phyloP scores from a whole-genome alignment of 2,329 filamentous ascomycete species.

The Penicillium sp. region DNA sequence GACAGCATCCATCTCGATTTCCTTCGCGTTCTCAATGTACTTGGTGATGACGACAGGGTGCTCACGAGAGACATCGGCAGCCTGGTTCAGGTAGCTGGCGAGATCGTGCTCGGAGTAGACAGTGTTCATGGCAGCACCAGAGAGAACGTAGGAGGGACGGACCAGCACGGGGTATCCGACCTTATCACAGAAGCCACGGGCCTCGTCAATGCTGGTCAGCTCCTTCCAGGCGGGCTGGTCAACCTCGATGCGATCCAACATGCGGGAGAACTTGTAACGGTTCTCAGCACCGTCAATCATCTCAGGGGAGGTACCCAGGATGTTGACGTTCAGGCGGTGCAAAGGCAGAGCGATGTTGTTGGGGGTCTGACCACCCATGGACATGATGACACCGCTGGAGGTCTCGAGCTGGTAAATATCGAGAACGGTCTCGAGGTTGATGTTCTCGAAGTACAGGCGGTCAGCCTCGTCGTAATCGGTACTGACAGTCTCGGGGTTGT shows the following conservation, averaged over 20 bases:
- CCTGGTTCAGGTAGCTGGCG: slow-evolving; percentile 84
- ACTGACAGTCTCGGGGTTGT: slow-evolving; percentile 84
- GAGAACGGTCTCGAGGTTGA: slow-evolving; percentile 83
- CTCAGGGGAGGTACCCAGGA: slow-evolving; percentile 93
- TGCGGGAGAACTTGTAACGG: slow-evolving; percentile 96
- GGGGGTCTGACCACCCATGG: slow-evolving; percentile 95
- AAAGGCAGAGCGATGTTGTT: slow-evolving; percentile 96
- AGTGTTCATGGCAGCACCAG: slow-evolving; percentile 98
- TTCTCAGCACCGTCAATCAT: slow-evolving; percentile 99
- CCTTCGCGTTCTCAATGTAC: slow-evolving; percentile 98
- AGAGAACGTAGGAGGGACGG: slow-evolving; percentile 93
- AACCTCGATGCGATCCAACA: slow-evolving; percentile 91
- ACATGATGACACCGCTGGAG: slow-evolving; percentile 82
- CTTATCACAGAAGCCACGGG: slow-evolving; percentile 79
- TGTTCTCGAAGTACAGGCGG: slow-evolving; percentile 93
- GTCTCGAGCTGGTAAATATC: slow-evolving; percentile 91
- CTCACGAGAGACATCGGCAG: slow-evolving; percentile 88
- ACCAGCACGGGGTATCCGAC: slow-evolving; percentile 94
- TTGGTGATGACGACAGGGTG: slow-evolving; percentile 98
- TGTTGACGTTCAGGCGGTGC: slow-evolving; percentile 84
- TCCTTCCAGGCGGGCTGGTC: slow-evolving; percentile 99
- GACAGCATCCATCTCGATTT: slow-evolving; percentile 99
- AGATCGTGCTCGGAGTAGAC: slow-evolving; percentile 96
- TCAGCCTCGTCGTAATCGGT: slow-evolving; percentile 97
- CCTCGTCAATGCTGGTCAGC: slow-evolving; percentile 90